Base-by-base conservation (phyloP, 108 stramenopile genomes). In the Cylindrotheca fusiformis region DNA sequence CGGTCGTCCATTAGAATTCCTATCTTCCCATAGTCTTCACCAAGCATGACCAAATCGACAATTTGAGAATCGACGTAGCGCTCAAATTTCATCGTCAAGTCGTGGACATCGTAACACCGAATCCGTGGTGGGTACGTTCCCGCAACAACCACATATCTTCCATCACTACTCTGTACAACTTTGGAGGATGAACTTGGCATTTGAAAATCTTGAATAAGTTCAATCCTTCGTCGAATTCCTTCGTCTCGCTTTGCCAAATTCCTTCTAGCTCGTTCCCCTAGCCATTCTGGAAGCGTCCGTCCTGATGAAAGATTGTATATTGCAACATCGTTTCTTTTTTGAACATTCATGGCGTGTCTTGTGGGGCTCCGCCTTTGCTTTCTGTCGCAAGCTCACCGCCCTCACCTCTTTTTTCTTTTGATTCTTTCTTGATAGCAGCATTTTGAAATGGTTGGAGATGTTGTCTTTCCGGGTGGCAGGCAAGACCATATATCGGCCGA, bases 31-130 rank as follows among this genome's bases (percentile, higher is more conserved):
- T 90, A 98, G 68, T 96, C 96, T 28, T 95, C 92, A 14, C 89
- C 78, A 32, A 99, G 76, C 67, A 90, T 77, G 47, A 69, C 52
- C 32, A 97, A 56, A 52, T 96, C 97, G 17, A 98, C 91, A 27
- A 95, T 91, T 48, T 97, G 96, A n/a, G 82, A 69, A 73, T 97
- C 86, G 6, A 97, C 65, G 59, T 97, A 95, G 48, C 99, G 66
- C 77, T 99, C 98, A 79, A 99, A 99, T 78, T 99, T 99, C 90
- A 99, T 87, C 22, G 90, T 79, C 81, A 99, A 78, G 33, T 99
- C 97, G 30, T 76, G 48, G 30, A 97, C 65, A 63, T 98, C 98
- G 60, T 90, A 99, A 33, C 97, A 97, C 56, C 97, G 86, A 27
- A 98, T 84, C 32, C 93, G 76, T 0, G 99, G 98, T 41, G 87